Evolutionary conservation across 257 asterid species (phyloP), one percentile per base, ranked within the genome.

Genomic region (Solanum sejunctum): DNA sequence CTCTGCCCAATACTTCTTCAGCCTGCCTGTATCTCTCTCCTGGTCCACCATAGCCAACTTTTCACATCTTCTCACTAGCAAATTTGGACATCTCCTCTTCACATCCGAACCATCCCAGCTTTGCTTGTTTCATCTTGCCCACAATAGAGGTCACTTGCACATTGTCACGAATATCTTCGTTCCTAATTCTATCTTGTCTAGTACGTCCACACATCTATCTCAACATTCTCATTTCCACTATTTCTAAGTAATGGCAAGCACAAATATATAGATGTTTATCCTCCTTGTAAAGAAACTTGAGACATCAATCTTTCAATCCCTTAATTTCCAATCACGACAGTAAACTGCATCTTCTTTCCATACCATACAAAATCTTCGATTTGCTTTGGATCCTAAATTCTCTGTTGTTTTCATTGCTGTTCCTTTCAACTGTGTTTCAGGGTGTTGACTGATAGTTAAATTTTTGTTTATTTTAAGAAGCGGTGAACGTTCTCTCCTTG

Each of bases 401-500:
- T 77, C 15, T 77, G 47, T 6, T 77, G 82, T 77, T 77, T 73
- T 77, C 82, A 77, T 77, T 54, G 61, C 15, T 77, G 82, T 77
- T 77, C 63, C 63, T 77, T 52, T 77, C 63, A 77, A 77, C 43
- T 77, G 84, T 85, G 84, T 89, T 87, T 90, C 92, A 88, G 92
- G 92, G 86, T 73, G 85, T 85, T 83, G 85, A 92, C 97, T 96
- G 90, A 88, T 84, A 87, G 88, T 93, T 92, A 92, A 91, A 88
- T 86, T 86, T 93, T 91, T 92, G 90, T 90, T 92, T 88, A 91
- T 87, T 90, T 86, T 92, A 84, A 93, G 97, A 91, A 91, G 91
- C 84, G 91, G 94, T 71, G 85, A 95, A 81, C 98, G 92, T 88
- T 92, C 97, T 91, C 91, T 97, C 80, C 91, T 90, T n/a, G 99